Conservation (phyloP, 106 monocot species). For the Cymbidium sinense region DNA sequence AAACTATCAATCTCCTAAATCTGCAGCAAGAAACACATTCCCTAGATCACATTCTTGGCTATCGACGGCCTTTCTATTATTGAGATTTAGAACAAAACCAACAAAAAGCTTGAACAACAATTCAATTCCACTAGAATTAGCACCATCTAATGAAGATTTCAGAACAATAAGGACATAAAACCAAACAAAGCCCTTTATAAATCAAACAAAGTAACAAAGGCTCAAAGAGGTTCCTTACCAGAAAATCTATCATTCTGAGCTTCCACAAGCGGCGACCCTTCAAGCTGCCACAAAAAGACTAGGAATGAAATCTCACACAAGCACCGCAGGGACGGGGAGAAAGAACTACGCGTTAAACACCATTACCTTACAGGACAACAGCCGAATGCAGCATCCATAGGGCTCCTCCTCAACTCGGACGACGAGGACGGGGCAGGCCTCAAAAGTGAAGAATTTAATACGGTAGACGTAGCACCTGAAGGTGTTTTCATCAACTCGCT, state of each 20-base stretch:
- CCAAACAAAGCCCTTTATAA: background rate
- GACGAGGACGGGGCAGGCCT: conserved; percentile 84
- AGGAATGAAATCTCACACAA: background rate
- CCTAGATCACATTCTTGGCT: background rate
- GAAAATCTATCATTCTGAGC: conserved; percentile 97
- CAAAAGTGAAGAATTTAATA: conserved; percentile 83
- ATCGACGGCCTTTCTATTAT: background rate
- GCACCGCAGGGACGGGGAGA: background rate
- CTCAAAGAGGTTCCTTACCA: conserved; percentile 26
- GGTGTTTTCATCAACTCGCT: conserved; percentile 78
- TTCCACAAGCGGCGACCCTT: conserved; percentile 77
- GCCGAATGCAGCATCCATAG: conserved; percentile 74
- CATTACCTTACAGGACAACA: conserved; percentile 82
- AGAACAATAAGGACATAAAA: background rate
- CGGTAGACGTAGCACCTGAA: conserved; percentile 84
- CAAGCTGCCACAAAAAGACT: conserved; percentile 34
- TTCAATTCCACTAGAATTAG: background rate
- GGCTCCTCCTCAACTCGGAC: conserved; percentile 86
- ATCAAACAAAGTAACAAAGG: background rate
- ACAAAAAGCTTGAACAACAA: background rate
- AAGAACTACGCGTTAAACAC: background rate
- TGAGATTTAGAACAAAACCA: background rate
- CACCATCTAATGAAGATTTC: background rate
- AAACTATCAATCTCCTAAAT: background rate
- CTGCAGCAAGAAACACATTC: background rate